Base-by-base conservation (phyloP, 2,329 filamentous ascomycete genomes). In the Colletotrichum sp. region DNA sequence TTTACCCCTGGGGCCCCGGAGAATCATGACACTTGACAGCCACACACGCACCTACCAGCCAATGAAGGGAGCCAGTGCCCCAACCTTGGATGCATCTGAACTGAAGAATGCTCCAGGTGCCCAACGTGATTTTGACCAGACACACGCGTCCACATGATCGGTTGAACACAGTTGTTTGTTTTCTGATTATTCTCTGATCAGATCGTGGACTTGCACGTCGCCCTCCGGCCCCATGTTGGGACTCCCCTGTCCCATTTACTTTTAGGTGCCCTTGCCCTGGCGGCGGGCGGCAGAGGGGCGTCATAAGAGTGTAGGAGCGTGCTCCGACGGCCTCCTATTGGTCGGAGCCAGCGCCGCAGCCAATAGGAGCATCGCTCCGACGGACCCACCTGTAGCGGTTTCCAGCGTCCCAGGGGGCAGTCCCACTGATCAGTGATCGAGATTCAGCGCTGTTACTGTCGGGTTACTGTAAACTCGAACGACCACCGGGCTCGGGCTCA, bases 281-380 rank as follows among this genome's bases (percentile, higher is more conserved):
- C 44, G n/a, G 44, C 44, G 44, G 61, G 34, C 7, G 32, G 61
- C 61, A 7, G 61, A 64, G 61, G 61, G 61, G 61, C 32, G 34
- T 44, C 15, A 28, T 44, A 6, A 19, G 16, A 34, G 13, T 2
- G 27, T 9, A 75, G 73, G 73, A 75, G 73, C 73, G 19, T 44
- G 73, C 73, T 75, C 73, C 73, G 69, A 64, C 70, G 25, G 9
- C 30, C 27, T 73, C 69, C 73, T 27, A 75, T 75, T 75, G 73
- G 73, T 22, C n/a, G 48, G 32, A n/a, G 48, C 3, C 4, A 19
- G 27, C 57, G 5, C n/a, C 7, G 8, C 19, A 27, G 22, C 73
- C 73, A 75, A 75, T 75, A n/a, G 57, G 6, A 64, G 63, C 27
- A 22, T n/a, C 8, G 9, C 39, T 25, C 36, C 52, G 22, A n/a